phyloP scores from a whole-genome alignment of 176 grass and related monocot genomes.

The Eragrostis nindensis region DNA sequence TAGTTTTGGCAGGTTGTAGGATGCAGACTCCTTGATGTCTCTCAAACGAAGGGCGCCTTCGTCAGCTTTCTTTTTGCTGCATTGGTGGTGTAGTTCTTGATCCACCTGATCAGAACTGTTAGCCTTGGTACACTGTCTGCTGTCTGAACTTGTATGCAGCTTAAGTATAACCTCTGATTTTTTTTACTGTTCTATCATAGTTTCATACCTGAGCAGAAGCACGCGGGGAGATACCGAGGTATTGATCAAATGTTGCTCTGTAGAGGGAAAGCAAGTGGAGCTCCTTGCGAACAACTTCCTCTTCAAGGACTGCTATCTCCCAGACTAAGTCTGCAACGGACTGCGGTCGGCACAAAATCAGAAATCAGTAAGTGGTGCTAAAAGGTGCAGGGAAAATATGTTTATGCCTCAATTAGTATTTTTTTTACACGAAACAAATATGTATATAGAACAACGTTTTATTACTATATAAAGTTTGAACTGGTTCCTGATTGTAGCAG shows the following conservation, averaged over 20 bases:
- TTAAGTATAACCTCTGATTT: slow-evolving; percentile 15
- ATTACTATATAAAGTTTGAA: slow-evolving; percentile 31
- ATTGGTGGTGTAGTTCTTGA: slow-evolving; percentile 31
- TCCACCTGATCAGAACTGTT: slow-evolving; percentile 38
- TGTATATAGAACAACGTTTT: background rate
- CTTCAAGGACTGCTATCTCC: slow-evolving; percentile 85
- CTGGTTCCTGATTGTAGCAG: slow-evolving; percentile 1
- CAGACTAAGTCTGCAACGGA: slow-evolving; percentile 61
- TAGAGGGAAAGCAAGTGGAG: slow-evolving; percentile 87
- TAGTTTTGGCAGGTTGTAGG: slow-evolving; percentile 49
- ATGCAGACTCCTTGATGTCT: slow-evolving; percentile 52
- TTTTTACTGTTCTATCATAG: slow-evolving; percentile 30
- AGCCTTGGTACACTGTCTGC: background rate
- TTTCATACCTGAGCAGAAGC: slow-evolving; percentile 45
- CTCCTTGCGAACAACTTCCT: slow-evolving; percentile 78
- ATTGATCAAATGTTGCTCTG: slow-evolving; percentile 73
- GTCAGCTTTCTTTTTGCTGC: slow-evolving; percentile 34
- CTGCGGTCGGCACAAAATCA: slow-evolving; percentile 41
- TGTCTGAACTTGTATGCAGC: slow-evolving; percentile 17
- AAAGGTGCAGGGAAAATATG: background rate
- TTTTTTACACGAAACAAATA: background rate
- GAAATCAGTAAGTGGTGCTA: background rate
- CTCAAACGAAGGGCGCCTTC: slow-evolving; percentile 50
- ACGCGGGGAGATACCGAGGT: slow-evolving; percentile 51
- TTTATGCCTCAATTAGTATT: background rate